Evolutionary conservation across 495 filamentous ascomycete genomes (phyloP).

Genomic region (Neurospora cerealis): DNA sequence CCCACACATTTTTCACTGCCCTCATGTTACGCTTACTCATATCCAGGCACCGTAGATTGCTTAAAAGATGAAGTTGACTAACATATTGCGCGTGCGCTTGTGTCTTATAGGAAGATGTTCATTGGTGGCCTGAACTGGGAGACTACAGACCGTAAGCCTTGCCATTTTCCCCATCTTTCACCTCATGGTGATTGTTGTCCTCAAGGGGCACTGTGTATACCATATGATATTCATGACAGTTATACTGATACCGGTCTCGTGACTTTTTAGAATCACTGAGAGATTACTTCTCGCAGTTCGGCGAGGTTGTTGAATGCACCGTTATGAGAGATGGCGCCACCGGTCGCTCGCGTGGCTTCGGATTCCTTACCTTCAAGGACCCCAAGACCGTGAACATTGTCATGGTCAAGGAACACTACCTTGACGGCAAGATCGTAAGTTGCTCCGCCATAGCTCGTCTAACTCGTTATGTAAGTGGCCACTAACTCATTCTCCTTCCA

Average conservation of each 20-base stretch:
- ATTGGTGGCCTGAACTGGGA: slow-evolving; percentile 99
- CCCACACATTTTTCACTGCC: neutral
- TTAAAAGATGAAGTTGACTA: slow-evolving; percentile 16
- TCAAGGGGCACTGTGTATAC: neutral
- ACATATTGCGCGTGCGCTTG: slow-evolving; percentile 9
- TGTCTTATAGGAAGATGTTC: slow-evolving; percentile 81
- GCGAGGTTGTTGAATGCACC: slow-evolving; percentile 93
- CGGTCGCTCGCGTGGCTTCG: slow-evolving; percentile 89
- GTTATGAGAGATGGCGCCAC: slow-evolving; percentile 95
- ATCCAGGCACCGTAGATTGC: neutral
- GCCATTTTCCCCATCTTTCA: neutral
- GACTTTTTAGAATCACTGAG: slow-evolving; percentile 73
- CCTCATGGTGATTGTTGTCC: neutral
- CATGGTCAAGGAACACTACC: slow-evolving; percentile 98
- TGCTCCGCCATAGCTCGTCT: neutral
- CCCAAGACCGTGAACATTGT: slow-evolving; percentile 96
- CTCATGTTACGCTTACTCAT: neutral
- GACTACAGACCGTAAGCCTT: slow-evolving; percentile 84
- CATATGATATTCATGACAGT: neutral
- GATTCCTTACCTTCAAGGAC: slow-evolving; percentile 95
- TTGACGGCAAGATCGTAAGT: slow-evolving; percentile 97
- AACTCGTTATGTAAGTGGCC: neutral
- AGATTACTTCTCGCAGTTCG: slow-evolving; percentile 96
- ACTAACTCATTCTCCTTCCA: slow-evolving; percentile 24
- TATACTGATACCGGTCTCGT: neutral